Conservation (phyloP, 345 rosid genomes). For the Rhodomyrtus tomentosa region DNA sequence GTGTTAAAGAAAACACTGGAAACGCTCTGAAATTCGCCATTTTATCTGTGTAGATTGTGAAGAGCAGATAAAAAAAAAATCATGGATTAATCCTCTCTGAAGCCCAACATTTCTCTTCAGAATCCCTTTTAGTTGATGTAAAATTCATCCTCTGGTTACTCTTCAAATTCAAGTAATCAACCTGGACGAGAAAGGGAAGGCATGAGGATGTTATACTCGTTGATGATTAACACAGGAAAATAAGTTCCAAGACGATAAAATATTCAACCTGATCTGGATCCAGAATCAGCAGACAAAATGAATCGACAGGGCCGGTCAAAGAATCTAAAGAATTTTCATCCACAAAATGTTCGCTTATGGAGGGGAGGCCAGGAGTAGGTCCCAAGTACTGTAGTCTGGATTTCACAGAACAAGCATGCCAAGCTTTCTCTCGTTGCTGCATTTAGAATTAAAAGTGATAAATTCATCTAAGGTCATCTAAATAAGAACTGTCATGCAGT, state of each 20-base stretch:
- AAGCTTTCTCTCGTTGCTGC: constrained; percentile 76
- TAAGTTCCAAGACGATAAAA: neutral
- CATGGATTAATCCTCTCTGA: constrained; percentile 52
- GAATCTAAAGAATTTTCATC: constrained; percentile 38
- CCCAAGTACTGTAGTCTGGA: constrained; percentile 59
- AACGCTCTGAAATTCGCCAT: neutral
- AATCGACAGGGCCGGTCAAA: constrained; percentile 48
- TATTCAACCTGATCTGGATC: constrained; percentile 70
- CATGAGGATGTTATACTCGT: neutral
- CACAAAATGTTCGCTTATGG: constrained; percentile 22
- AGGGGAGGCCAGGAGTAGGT: constrained; percentile 56
- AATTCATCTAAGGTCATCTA: neutral
- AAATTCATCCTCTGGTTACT: constrained; percentile 52
- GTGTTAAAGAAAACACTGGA: neutral
- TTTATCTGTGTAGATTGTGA: neutral
- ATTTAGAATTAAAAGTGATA: neutral
- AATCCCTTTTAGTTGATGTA: constrained; percentile 21
- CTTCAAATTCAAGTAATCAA: constrained; percentile 87
- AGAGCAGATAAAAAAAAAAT: neutral
- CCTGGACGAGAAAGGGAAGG: constrained; percentile 23
- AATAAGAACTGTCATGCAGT: neutral
- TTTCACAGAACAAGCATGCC: constrained; percentile 59
- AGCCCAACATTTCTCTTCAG: constrained; percentile 52
- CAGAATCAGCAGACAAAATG: constrained; percentile 58
- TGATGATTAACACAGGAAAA: neutral